A percentile compares a stretch with the other conserved stretches of the same genome.
These are phyloP conservation scores for Marasmius oreades DNA, from an alignment of 1,284 basidiomycete species.

Conservation along the genomic window DNA sequence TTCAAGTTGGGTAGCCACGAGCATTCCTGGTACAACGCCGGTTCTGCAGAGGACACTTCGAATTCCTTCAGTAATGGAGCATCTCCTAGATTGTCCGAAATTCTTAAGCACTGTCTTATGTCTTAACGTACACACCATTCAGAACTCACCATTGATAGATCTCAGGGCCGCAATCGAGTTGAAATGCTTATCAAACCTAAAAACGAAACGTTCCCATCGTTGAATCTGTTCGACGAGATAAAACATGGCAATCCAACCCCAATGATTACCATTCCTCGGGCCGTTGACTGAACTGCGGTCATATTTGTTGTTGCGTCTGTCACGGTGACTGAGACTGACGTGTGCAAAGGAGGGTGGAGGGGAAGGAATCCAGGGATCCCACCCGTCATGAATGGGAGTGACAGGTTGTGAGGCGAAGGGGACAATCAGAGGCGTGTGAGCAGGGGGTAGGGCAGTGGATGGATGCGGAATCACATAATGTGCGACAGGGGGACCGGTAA, in stretches of 20 bases:
- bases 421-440: conserved; percentile 25
- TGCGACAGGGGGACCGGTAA: conserved; percentile 15
- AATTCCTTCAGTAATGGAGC: conserved; percentile 72
- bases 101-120: conserved; percentile 4
- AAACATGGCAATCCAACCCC: conserved; percentile 75
- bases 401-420: conserved; percentile 24
- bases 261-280: conserved; percentile 47
- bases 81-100: conserved; percentile 40
- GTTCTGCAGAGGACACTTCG: conserved; percentile 68
- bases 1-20: conserved; percentile 61
- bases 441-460: conserved; percentile 20
- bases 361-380: conserved; percentile 28
- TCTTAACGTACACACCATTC: background rate
- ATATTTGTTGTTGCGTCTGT: conserved; percentile 25
- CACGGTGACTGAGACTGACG: background rate
- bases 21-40: conserved; percentile 59
- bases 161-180: conserved; percentile 65
- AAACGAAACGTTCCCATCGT: conserved; percentile 75
- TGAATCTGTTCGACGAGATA: conserved; percentile 76
- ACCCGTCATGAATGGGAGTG: conserved; percentile 6
- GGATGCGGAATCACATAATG: conserved; percentile 40
- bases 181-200: conserved; percentile 72
- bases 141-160: conserved; percentile 56
- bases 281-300: conserved; percentile 22
- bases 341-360: conserved; percentile 22